Percentiles rank a stretch among this genome's conserved stretches.
These are phyloP conservation scores for Aristolochia fimbriata DNA, from an alignment of 164 flowering plant species.

Conservation along the genomic window DNA sequence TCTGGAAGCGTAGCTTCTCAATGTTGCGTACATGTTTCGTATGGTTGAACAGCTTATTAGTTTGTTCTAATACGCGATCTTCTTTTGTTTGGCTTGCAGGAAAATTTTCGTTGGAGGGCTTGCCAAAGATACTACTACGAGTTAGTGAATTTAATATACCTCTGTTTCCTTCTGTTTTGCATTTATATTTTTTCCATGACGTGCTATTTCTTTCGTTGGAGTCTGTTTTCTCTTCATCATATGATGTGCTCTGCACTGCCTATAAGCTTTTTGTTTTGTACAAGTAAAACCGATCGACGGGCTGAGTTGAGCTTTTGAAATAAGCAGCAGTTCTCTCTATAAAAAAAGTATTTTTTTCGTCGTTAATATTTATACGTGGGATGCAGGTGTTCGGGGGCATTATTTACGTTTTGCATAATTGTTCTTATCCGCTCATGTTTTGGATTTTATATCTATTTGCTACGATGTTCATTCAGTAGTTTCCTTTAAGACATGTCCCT, in stretches of 20 bases:
- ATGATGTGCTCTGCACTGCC: neutral
- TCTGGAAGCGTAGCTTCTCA: neutral
- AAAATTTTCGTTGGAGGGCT: constrained; percentile 91
- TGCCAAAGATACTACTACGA: constrained; percentile 53
- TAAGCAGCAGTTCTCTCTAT: no score
- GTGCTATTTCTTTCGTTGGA: neutral
- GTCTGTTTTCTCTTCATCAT: neutral
- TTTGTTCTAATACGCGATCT: neutral
- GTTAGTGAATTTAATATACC: constrained; percentile 16
- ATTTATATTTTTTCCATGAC: neutral
- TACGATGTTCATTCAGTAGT: no score
- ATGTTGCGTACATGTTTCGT: neutral
- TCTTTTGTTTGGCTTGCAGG: constrained; percentile 26
- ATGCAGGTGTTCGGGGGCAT: no score
- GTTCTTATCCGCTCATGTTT: no score
- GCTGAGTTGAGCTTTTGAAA: neutral
- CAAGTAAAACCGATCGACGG: neutral
- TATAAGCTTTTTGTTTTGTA: neutral
- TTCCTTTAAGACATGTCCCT: no score
- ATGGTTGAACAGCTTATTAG: neutral
- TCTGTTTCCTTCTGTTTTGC: neutral
- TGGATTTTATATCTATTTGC: no score
- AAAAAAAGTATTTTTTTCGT: no score
- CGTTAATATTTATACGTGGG: no score
- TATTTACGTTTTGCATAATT: no score